Evolutionary conservation across 2,329 filamentous ascomycete genomes (phyloP).

Genomic region (Diaporthe caulivora): DNA sequence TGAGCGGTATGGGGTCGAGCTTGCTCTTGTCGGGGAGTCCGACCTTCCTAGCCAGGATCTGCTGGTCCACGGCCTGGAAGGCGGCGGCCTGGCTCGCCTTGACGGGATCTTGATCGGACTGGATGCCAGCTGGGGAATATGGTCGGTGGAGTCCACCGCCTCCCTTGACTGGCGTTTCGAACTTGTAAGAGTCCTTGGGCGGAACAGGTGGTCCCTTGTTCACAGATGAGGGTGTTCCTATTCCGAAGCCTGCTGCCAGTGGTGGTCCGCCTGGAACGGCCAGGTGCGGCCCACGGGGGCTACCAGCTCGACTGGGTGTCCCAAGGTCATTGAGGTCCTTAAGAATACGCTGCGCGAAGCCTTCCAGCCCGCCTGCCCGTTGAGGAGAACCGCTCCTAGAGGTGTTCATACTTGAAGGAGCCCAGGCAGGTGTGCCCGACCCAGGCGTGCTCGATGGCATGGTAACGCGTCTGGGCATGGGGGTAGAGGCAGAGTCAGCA

Average conservation of each 20-base stretch:
- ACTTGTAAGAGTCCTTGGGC: constrained; percentile 57
- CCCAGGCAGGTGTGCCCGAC: constrained; percentile 47
- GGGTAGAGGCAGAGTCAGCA: constrained; percentile 60
- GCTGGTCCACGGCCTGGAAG: constrained; percentile 74
- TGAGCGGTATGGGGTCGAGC: constrained; percentile 61
- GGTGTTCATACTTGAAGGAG: constrained; percentile 59
- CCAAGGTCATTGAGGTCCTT: constrained; percentile 72
- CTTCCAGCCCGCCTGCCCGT: constrained; percentile 68
- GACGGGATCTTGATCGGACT: constrained; percentile 47
- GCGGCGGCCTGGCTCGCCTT: constrained; percentile 67
- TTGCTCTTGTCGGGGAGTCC: constrained; percentile 58
- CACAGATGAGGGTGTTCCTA: constrained; percentile 49
- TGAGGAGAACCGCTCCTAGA: constrained; percentile 64
- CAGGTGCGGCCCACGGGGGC: constrained; percentile 65
- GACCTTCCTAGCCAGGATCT: constrained; percentile 68
- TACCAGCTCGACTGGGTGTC: constrained; percentile 64
- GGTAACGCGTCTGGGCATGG: constrained; percentile 45
- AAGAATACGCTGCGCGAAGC: constrained; percentile 72
- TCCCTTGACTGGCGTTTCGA: constrained; percentile 52
- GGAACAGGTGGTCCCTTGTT: constrained; percentile 52
- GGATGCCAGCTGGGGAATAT: constrained; percentile 53
- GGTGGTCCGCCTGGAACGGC: constrained; percentile 29
- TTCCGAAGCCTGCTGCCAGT: constrained; percentile 44
- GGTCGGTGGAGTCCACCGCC: constrained; percentile 49
- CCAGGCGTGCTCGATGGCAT: constrained; percentile 42